These are phyloP conservation scores for Blastocladiella emersonii DNA, from an alignment of 371 early-diverging fungal species.

Conservation along the genomic window DNA sequence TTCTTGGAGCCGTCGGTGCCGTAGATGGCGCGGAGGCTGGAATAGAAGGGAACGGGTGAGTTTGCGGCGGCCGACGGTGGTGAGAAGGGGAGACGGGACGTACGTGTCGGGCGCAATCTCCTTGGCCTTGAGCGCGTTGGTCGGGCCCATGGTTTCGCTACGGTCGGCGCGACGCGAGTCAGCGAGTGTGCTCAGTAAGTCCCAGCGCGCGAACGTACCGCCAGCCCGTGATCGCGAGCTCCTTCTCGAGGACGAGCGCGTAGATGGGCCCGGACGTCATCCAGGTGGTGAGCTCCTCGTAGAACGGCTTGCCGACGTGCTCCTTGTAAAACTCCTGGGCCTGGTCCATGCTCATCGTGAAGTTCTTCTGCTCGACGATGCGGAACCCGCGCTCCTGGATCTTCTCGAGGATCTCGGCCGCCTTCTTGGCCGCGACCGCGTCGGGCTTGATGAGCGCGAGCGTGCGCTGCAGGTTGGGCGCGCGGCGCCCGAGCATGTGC, in stretches of 20 bases:
- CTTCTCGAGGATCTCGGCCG: slow-evolving; percentile 38
- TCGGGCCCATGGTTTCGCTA: slow-evolving; percentile 49
- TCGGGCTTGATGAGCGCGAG: slow-evolving; percentile 50
- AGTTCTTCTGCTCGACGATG: slow-evolving; percentile 40
- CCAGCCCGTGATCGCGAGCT: slow-evolving; percentile 51
- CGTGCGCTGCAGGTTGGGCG: slow-evolving; percentile 20
- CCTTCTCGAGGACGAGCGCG: slow-evolving; percentile 51
- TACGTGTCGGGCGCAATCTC: slow-evolving; percentile 39
- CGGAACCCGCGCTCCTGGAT: slow-evolving; percentile 40
- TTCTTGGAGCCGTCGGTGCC: slow-evolving; percentile 29
- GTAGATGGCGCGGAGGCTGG: slow-evolving; percentile 16
- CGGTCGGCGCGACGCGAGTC: no score
- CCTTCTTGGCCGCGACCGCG: slow-evolving; percentile 30
- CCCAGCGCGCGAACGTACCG: slow-evolving; percentile 13
- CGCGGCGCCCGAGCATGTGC: not conserved
- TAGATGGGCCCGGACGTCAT: slow-evolving; percentile 60
- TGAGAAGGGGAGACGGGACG: not conserved
- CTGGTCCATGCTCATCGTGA: slow-evolving; percentile 29
- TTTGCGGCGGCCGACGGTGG: not conserved
- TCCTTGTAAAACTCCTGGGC: slow-evolving; percentile 54
- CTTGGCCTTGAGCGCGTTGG: slow-evolving; percentile 50
- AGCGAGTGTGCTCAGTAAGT: no score
- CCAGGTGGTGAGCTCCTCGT: slow-evolving; percentile 44
- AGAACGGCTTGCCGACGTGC: slow-evolving; percentile 53
- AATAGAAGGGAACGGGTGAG: not conserved